These are phyloP conservation scores for Fusarium sp. DNA, from an alignment of 2,329 filamentous ascomycete genomes.

Conservation along the genomic window DNA sequence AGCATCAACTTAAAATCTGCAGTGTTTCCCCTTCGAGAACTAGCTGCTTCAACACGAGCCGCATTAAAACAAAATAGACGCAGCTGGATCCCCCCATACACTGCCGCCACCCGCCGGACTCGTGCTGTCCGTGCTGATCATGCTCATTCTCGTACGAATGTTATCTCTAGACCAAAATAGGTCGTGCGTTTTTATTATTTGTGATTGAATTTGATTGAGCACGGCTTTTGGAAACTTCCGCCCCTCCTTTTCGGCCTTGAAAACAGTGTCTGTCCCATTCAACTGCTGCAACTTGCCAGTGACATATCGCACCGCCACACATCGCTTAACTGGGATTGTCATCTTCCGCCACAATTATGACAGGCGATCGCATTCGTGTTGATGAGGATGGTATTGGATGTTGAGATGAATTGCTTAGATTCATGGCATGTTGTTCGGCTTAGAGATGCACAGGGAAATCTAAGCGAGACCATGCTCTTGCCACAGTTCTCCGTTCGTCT, in stretches of 20 bases:
- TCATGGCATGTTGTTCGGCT: slow-evolving; percentile 8
- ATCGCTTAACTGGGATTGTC: slow-evolving; percentile 11
- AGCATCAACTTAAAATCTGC: slow-evolving; percentile 18
- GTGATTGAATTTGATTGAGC: slow-evolving; percentile 16
- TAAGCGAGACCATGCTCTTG: slow-evolving; percentile 14
- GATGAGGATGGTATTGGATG: slow-evolving; percentile 12
- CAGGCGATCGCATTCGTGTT: slow-evolving; percentile 24
- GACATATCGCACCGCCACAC: slow-evolving; percentile 34
- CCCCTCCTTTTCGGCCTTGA: slow-evolving; percentile 11
- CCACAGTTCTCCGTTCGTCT: slow-evolving; percentile 6
- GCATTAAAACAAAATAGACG: slow-evolving; percentile 19
- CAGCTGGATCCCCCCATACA: slow-evolving; percentile 19
- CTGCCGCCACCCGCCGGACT: slow-evolving; percentile 28
- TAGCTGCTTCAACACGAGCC: slow-evolving; percentile 33
- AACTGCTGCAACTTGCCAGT: background rate
- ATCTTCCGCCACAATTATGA: slow-evolving; percentile 21
- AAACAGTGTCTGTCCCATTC: slow-evolving; percentile 21
- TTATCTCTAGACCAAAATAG: slow-evolving; percentile 19
- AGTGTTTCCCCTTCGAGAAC: slow-evolving; percentile 35
- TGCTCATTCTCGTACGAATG: slow-evolving; percentile 29
- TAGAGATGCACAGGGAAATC: slow-evolving; percentile 14
- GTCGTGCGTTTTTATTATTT: background rate
- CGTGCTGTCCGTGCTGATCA: slow-evolving; percentile 32
- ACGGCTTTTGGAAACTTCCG: slow-evolving; percentile 3
- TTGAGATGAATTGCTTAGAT: slow-evolving; percentile 15